These are phyloP conservation scores for Waltergamsia citrina DNA, from an alignment of 2,329 filamentous ascomycete genomes.

Conservation along the genomic window DNA sequence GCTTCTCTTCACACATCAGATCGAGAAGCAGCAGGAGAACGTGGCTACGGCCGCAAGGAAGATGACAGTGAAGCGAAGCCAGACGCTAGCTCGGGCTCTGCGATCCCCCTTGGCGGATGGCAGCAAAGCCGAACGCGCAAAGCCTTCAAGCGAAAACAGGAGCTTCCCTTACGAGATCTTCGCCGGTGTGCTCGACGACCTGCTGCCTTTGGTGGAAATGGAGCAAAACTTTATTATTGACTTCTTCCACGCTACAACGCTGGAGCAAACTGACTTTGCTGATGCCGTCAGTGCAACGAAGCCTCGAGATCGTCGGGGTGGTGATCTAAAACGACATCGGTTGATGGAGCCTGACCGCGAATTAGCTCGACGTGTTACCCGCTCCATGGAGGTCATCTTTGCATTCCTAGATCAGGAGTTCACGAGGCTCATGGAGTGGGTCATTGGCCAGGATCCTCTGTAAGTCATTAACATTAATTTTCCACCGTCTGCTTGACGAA, in stretches of 20 bases:
- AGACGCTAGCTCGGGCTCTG: constrained; percentile 70
- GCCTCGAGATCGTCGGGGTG: constrained; percentile 60
- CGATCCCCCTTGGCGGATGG: constrained; percentile 60
- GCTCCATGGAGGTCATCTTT: constrained; percentile 84
- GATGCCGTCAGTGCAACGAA: constrained; percentile 61
- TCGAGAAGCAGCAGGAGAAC: constrained; percentile 72
- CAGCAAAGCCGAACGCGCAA: constrained; percentile 37
- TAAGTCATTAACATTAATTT: constrained; percentile 35
- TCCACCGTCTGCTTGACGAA: neutral
- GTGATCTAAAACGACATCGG: constrained; percentile 64
- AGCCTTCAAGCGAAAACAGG: constrained; percentile 51
- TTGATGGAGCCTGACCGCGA: constrained; percentile 83
- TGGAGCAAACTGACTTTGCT: constrained; percentile 72
- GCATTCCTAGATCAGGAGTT: constrained; percentile 72
- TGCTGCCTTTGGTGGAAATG: constrained; percentile 74
- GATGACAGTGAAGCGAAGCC: constrained; percentile 86
- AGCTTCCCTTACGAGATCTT: constrained; percentile 76
- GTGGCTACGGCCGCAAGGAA: constrained; percentile 73
- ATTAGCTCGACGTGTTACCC: constrained; percentile 75
- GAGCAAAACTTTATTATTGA: constrained; percentile 98
- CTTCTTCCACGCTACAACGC: constrained; percentile 88
- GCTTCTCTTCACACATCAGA: constrained; percentile 75
- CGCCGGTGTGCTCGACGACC: constrained; percentile 67
- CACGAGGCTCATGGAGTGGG: constrained; percentile 75
- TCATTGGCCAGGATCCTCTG: constrained; percentile 69